Conservation (phyloP, 805 yeast species). For the Pichia thaimueangensis region DNA sequence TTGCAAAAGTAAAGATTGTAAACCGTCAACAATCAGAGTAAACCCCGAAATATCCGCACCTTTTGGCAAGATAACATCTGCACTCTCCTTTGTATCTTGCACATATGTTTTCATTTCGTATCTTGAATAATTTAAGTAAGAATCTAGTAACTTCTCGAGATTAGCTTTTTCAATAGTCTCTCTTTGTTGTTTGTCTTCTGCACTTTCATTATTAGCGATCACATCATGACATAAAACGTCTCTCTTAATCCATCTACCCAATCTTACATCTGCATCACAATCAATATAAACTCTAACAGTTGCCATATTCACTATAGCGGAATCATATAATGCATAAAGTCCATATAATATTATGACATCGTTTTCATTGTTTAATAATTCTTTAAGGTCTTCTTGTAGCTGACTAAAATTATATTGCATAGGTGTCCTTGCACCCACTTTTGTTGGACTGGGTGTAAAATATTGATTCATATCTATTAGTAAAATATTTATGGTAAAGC, state of each 20-base stretch:
- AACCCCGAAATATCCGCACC: conserved; percentile 60
- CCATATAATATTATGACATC: conserved; percentile 60
- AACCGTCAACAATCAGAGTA: conserved; percentile 56
- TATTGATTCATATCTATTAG: conserved; percentile 24
- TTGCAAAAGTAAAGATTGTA: conserved; percentile 34
- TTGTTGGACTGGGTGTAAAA: conserved; percentile 1
- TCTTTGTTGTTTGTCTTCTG: neutral
- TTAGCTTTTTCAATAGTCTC: conserved; percentile 6
- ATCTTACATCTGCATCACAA: conserved; percentile 76
- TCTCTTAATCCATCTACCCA: conserved; percentile 67
- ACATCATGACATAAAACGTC: conserved; percentile 17
- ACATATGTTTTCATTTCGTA: conserved; percentile 64
- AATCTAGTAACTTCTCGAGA: conserved; percentile 33
- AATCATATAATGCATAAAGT: conserved; percentile 68
- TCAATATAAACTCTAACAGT: conserved; percentile 69
- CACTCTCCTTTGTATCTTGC: conserved; percentile 59
- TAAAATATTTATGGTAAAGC: conserved; percentile 12
- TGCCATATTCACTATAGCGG: conserved; percentile 46
- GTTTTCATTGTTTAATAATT: neutral
- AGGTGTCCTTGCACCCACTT: conserved; percentile 26
- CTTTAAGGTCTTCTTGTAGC: conserved; percentile 15
- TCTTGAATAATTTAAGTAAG: conserved; percentile 51
- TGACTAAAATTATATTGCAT: conserved; percentile 36
- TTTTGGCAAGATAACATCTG: conserved; percentile 69
- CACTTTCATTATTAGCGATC: neutral